Percentiles rank a stretch among this genome's conserved stretches.
Evolutionary conservation across 176 grass and related monocot genomes (phyloP).

Genomic region (Luzula sylvatica): DNA sequence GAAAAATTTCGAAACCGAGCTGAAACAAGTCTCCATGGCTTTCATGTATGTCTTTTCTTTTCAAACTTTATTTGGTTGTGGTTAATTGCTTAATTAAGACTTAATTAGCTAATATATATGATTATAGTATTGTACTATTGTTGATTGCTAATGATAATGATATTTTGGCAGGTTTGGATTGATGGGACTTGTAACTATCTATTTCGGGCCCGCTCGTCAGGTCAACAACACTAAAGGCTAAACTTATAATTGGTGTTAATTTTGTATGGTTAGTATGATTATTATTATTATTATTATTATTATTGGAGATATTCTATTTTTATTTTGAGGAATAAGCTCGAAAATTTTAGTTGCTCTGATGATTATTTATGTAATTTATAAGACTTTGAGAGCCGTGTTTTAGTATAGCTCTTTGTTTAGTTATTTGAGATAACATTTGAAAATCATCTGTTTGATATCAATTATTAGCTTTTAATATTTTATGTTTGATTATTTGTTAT

Average conservation of each 20-base stretch:
- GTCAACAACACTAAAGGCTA: slow-evolving; percentile 36
- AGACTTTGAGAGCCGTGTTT: no score
- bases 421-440: no score
- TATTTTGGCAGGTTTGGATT: slow-evolving; percentile 71
- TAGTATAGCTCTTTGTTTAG: no score
- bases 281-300: no score
- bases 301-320: neutral
- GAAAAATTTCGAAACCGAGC: slow-evolving; percentile 95
- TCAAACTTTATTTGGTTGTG: neutral
- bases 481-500: no score
- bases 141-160: neutral
- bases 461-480: no score
- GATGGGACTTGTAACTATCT: slow-evolving; percentile 91
- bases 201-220: slow-evolving; percentile 60
- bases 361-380: no score
- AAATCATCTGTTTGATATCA: no score
- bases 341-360: no score
- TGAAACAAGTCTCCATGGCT: slow-evolving; percentile 97
- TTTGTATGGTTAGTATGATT: neutral
- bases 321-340: neutral
- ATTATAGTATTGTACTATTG: neutral
- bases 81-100: neutral
- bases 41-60: slow-evolving; percentile 69
- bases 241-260: slow-evolving; percentile 5
- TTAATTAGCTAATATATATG: neutral